A percentile compares a stretch with the other conserved stretches of the same genome.
phyloP scores from a whole-genome alignment of 2,329 filamentous ascomycete genomes.

The Cytospora piceicola region DNA sequence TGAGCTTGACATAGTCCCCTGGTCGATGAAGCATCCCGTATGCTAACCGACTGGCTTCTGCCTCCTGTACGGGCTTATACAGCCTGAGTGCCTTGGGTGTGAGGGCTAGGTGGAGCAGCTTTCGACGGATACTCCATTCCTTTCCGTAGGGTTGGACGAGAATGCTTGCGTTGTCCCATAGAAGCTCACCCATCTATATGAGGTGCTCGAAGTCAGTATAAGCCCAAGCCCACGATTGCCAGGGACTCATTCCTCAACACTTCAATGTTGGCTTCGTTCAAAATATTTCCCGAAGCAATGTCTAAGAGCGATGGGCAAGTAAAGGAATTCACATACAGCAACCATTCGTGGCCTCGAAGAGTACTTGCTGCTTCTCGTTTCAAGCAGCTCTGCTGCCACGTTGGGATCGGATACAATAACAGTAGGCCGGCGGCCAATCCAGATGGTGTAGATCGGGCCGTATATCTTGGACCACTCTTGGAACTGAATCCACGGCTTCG shows the following conservation, averaged over 20 bases:
- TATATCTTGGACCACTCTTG: conserved; percentile 49
- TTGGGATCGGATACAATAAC: conserved; percentile 49
- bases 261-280: neutral
- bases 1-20: conserved; percentile 47
- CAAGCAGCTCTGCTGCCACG: conserved; percentile 49
- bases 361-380: conserved; percentile 47
- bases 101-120: conserved; percentile 48
- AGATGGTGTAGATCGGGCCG: conserved; percentile 52
- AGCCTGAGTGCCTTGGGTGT: conserved; percentile 47
- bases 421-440: conserved; percentile 50
- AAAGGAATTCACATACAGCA: neutral
- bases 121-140: conserved; percentile 49
- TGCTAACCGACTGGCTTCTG: conserved; percentile 51
- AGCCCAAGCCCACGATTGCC: neutral
- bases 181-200: conserved; percentile 32
- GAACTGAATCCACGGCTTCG: conserved; percentile 44
- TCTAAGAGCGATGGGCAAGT: neutral
- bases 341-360: conserved; percentile 34
- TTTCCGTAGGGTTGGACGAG: conserved; percentile 54
- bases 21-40: conserved; percentile 46
- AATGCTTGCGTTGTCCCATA: conserved; percentile 47
- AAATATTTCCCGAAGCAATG: neutral
- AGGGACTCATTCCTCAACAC: too few relatives aligned
- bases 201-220: neutral
- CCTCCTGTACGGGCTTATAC: conserved; percentile 53